Base-by-base conservation (phyloP, 768 basidiomycete genomes). In the Trametes cingulata region DNA sequence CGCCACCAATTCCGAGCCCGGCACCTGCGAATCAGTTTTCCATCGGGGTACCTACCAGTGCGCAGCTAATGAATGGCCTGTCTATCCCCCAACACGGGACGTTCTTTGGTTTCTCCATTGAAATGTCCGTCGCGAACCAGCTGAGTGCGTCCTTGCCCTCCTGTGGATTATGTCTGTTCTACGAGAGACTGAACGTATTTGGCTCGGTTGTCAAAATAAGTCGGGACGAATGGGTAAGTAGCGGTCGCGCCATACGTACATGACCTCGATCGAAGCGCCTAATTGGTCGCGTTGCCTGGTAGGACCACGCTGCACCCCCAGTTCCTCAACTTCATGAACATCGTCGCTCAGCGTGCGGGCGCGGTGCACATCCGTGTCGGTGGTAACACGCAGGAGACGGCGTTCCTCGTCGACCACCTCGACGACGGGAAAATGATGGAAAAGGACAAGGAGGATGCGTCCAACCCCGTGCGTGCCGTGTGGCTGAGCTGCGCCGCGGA, bases 101-200 rank as follows among this genome's bases (percentile, higher is more conserved):
- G 10, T 91, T 90, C 68, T 80, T 85, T 51, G 88, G 88, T 0
- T 91, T 91, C 69, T 88, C 86, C 4, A 80, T 92, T 35, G 90
- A 91, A 69, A 79, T 90, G 76, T 88, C 87, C 46, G 84, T 91
- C 3, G 79, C 84, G 9, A 60, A 56, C 46, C 62, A 63, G 37
- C 43, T 63, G 27, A 63, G 62, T 63, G 39, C 59, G 62, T 60
- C 24, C 37, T 45, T 33, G n/a, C 19, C 25, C n/a, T 19, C 14
- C 20, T 25, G 15, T 12, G 14, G 19, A n/a, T 19, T 6, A 5
- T 9, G 39, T 8, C 10, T 36, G 13, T 17, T 2, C 22, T 15
- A 12, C 9, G 43, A 14, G 27, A 19, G 13, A n/a, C 52, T 54
- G 3, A 35, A 22, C 1, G 14, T 14, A 8, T 45, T 19, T 43